Percentiles rank a stretch among this genome's conserved stretches.
These are phyloP conservation scores for Stachybotrys chlorohalonatus DNA, from an alignment of 2,329 filamentous ascomycete genomes.

Conservation along the genomic window DNA sequence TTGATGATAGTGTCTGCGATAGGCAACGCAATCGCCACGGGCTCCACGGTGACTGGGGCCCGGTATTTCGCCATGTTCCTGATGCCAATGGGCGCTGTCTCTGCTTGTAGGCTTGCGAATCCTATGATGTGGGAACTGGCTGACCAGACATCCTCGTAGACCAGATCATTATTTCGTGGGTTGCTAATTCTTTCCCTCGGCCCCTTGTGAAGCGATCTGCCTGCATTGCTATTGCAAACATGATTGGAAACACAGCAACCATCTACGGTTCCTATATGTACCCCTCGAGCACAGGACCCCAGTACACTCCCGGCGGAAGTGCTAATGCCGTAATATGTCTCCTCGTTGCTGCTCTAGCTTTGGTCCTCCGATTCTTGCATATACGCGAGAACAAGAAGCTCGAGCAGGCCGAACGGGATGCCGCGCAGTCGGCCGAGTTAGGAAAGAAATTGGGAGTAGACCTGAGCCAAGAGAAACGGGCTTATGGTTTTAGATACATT, in stretches of 20 bases:
- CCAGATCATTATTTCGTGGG: constrained; percentile 54
- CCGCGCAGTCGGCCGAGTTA: no score
- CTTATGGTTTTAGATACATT: no score
- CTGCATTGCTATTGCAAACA: constrained; percentile 56
- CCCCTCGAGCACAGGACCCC: constrained; percentile 27
- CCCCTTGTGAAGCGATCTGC: constrained; percentile 58
- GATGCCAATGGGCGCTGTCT: constrained; percentile 45
- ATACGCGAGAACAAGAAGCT: constrained; percentile 52
- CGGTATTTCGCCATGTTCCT: constrained; percentile 57
- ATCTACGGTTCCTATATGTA: constrained; percentile 42
- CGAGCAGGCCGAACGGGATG: constrained; percentile 32
- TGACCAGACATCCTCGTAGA: constrained; percentile 12
- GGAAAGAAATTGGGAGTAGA: no score
- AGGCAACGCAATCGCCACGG: constrained; percentile 47
- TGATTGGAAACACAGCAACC: constrained; percentile 51
- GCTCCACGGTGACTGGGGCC: constrained; percentile 37
- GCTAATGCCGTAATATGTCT: constrained; percentile 56
- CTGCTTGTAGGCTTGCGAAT: constrained; percentile 24
- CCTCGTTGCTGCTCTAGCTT: constrained; percentile 45
- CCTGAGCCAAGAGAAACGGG: no score
- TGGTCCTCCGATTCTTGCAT: constrained; percentile 43
- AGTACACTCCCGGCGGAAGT: constrained; percentile 43
- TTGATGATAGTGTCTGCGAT: constrained; percentile 41
- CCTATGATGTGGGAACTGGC: no score
- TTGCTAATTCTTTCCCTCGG: constrained; percentile 63